Evolutionary conservation across 352 stramenopile species (phyloP), one percentile per base, ranked within the genome.

Genomic region (Detonula confervacea): DNA sequence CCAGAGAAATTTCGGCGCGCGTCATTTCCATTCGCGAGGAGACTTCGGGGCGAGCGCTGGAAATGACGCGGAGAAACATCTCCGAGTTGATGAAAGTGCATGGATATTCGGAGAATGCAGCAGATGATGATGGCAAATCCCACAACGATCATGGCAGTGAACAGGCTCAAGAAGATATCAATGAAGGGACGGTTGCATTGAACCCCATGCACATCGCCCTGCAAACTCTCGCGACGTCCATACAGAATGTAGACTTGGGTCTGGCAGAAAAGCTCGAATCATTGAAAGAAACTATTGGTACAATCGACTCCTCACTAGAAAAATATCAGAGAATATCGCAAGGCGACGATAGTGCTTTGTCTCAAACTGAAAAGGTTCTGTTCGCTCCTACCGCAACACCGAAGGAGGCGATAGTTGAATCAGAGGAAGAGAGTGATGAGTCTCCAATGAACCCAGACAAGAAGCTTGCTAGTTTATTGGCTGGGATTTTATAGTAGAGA

Each of bases 311-410:
- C 27, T 69, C 68, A 1, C 44, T 83, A 24, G 61, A 74, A 42
- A 83, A 78, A 60, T 74, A 71, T 49, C 39, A 83, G 33, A 18
- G 62, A 46, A 18, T 71, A n/a, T 74, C 67, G 0, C 59, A 78
- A n/a, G 75, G 75, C 22, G 75, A 83, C 56, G 67, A 75, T 20
- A 78, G 67, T 59, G 67, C 46, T 9, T 67, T 83, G 20, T 75
- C 60, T 20, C 67, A 71, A 47, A 77, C 54, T 4, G 75, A 83
- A 61, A 76, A 71, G 47, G 75, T 62, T 44, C 51, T 83, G 7
- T 39, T 81, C 18, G 30, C 54, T 35, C n/a, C n/a, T n/a, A 55
- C n/a, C 55, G 49, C 59, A 18, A 55, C 60, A 18, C 24, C 20
- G 4, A 24, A 42, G 27, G 18, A 46, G n/a, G 27, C 27, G 11